Evolutionary conservation across 768 basidiomycete genomes (phyloP).

Genomic region (Phylloporus rhodoxanthus): DNA sequence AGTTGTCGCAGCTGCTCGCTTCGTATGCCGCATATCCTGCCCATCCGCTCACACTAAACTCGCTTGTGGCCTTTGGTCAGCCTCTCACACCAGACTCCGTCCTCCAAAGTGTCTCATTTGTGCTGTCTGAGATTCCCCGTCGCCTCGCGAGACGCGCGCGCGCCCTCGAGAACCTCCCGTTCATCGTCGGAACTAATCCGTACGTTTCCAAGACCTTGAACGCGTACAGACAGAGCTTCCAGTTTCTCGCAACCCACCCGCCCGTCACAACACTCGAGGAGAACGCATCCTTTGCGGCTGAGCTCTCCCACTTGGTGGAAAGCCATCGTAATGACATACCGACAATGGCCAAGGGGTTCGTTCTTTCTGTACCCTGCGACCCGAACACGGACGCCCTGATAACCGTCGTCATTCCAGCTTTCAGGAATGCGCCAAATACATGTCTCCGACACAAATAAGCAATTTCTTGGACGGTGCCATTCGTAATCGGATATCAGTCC

Average conservation of each 20-base stretch:
- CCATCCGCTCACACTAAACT: slow-evolving; percentile 65
- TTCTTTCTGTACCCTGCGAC: slow-evolving; percentile 8
- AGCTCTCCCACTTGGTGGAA: slow-evolving; percentile 66
- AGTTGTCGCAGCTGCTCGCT: slow-evolving; percentile 55
- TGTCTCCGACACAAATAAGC: slow-evolving; percentile 74
- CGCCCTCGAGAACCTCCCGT: slow-evolving; percentile 71
- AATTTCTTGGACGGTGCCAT: slow-evolving; percentile 80
- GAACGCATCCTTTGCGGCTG: slow-evolving; percentile 61
- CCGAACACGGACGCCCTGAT: neutral
- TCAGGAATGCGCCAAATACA: slow-evolving; percentile 79
- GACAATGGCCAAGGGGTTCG: slow-evolving; percentile 81
- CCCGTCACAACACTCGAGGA: slow-evolving; percentile 60
- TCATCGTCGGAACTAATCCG: slow-evolving; percentile 86
- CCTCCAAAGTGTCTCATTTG: slow-evolving; percentile 67
- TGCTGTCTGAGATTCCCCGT: slow-evolving; percentile 70
- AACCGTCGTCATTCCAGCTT: slow-evolving; percentile 43
- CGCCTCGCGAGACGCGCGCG: slow-evolving; percentile 70
- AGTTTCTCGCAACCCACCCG: slow-evolving; percentile 61
- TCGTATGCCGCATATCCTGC: slow-evolving; percentile 58
- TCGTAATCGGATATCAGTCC: slow-evolving; percentile 79
- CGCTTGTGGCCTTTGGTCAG: slow-evolving; percentile 68
- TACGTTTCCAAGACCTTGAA: slow-evolving; percentile 69
- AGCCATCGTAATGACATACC: slow-evolving; percentile 85
- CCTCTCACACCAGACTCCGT: slow-evolving; percentile 68
- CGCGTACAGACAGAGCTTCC: slow-evolving; percentile 65